Percentiles rank a stretch among this genome's conserved stretches.
Conservation (phyloP, 306 rosid genomes). For the Begonia fuchsioides region DNA sequence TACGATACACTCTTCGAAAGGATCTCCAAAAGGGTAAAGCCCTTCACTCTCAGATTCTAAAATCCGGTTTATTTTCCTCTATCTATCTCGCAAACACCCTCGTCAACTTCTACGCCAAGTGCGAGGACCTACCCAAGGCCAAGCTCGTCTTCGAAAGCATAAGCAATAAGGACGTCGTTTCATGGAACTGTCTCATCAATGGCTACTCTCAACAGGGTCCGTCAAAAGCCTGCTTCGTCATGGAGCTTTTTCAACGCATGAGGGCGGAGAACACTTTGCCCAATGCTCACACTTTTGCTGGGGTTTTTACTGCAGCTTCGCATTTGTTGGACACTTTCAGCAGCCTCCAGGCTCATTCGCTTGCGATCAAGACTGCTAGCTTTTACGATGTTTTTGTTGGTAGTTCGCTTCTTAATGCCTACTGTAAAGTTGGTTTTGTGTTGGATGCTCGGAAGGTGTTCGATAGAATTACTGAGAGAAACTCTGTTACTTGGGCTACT, state of each 20-base stretch:
- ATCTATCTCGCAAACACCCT: conserved; percentile 36
- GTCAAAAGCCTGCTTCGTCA: conserved; percentile 12
- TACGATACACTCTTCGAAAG: conserved; percentile 21
- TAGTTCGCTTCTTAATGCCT: conserved; percentile 51
- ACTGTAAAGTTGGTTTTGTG: conserved; percentile 39
- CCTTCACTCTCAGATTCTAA: conserved; percentile 46
- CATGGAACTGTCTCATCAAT: conserved; percentile 81
- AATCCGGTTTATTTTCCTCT: conserved; percentile 15
- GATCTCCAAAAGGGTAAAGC: conserved; percentile 24
- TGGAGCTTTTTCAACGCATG: conserved; percentile 48
- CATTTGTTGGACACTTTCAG: conserved; percentile 10
- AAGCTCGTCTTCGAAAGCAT: conserved; percentile 27
- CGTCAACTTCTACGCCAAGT: conserved; percentile 49
- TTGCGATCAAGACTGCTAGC: conserved; percentile 38
- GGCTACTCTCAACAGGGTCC: conserved; percentile 38
- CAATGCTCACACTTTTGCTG: conserved; percentile 52
- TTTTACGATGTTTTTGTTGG: conserved; percentile 56
- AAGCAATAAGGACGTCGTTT: conserved; percentile 31
- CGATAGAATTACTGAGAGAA: conserved; percentile 49
- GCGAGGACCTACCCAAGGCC: conserved; percentile 31
- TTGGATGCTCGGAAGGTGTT: conserved; percentile 56
- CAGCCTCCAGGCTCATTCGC: conserved; percentile 36
- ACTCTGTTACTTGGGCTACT: conserved; percentile 67
- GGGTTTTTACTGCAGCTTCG: conserved; percentile 46
- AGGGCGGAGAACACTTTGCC: conserved; percentile 25